Percentiles rank a stretch among this genome's conserved stretches.
These are phyloP conservation scores for Apophysomyces ossiformis DNA, from an alignment of 371 early-diverging fungal genomes.

Conservation along the genomic window DNA sequence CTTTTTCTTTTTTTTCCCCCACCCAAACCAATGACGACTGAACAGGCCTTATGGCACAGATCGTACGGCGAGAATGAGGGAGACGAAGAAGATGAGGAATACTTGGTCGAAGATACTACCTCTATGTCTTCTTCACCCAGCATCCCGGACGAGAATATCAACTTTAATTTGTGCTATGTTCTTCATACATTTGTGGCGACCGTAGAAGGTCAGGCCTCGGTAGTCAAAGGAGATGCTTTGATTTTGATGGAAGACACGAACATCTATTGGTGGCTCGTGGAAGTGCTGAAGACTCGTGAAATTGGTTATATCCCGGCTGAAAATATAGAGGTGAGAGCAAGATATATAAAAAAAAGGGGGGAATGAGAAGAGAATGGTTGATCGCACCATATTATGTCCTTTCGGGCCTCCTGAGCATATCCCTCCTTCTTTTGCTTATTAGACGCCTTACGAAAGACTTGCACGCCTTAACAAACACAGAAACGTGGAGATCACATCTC, in stretches of 20 bases:
- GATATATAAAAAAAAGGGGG: not conserved
- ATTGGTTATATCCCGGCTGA: slow-evolving; percentile 97
- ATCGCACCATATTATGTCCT: not conserved
- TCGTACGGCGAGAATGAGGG: slow-evolving; percentile 42
- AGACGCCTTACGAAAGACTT: slow-evolving; percentile 88
- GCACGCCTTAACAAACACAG: slow-evolving; percentile 89
- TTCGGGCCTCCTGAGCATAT: slow-evolving; percentile 9
- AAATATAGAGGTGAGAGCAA: slow-evolving; percentile 79
- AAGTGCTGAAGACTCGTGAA: slow-evolving; percentile 82
- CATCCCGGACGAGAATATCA: slow-evolving; percentile 76
- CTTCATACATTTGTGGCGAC: slow-evolving; percentile 93
- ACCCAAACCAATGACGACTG: slow-evolving; percentile 2
- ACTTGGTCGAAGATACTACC: slow-evolving; percentile 40
- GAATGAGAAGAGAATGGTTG: not conserved
- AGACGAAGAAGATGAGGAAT: slow-evolving; percentile 59
- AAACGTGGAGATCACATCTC: slow-evolving; percentile 72
- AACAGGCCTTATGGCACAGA: slow-evolving; percentile 30
- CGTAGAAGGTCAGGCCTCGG: slow-evolving; percentile 93
- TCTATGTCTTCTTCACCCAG: slow-evolving; percentile 63
- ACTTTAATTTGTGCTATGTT: slow-evolving; percentile 86
- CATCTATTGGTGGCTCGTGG: slow-evolving; percentile 97
- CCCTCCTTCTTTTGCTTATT: slow-evolving; percentile 2
- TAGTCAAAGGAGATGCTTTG: slow-evolving; percentile 85
- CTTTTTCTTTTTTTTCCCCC: not conserved
- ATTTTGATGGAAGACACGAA: slow-evolving; percentile 94